Evolutionary conservation across 371 early-diverging fungal species (phyloP).

Genomic region (Mucor velutinosus): DNA sequence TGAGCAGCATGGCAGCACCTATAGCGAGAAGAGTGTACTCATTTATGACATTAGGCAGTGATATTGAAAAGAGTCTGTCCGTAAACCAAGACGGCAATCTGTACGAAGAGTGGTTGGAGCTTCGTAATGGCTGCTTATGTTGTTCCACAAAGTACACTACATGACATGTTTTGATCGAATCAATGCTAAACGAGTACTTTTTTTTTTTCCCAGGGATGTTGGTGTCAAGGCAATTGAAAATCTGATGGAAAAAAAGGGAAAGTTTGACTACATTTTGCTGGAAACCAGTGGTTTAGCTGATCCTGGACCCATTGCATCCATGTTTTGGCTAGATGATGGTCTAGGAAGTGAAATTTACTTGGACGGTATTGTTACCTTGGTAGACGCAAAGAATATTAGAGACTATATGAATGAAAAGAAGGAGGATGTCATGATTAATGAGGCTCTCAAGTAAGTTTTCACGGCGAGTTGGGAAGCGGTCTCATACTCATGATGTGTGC

Average conservation of each 20-base stretch:
- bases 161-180: conserved; percentile 5
- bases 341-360: conserved; percentile 86
- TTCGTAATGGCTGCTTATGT: conserved; percentile 96
- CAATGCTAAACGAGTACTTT: neutral
- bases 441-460: conserved; percentile 62
- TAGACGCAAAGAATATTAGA: conserved; percentile 84
- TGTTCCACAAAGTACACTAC: conserved; percentile 86
- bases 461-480: neutral
- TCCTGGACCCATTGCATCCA: conserved; percentile 91
- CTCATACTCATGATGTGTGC: neutral
- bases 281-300: conserved; percentile 89
- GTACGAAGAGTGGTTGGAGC: conserved; percentile 96
- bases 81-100: conserved; percentile 78
- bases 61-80: conserved; percentile 92
- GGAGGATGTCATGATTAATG: conserved; percentile 64
- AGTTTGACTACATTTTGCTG: conserved; percentile 93
- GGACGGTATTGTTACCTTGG: conserved; percentile 93
- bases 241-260: conserved; percentile 85
- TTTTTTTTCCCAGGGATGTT: conserved; percentile 65
- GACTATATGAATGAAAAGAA: conserved; percentile 60
- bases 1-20: conserved; percentile 8
- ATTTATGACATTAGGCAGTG: conserved; percentile 60
- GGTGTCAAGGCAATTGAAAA: conserved; percentile 95
- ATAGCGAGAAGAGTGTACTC: neutral
- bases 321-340: conserved; percentile 97